A percentile compares a stretch with the other conserved stretches of the same genome.
Evolutionary conservation across 495 filamentous ascomycete genomes (phyloP).

Genomic region (Neurospora terricola): DNA sequence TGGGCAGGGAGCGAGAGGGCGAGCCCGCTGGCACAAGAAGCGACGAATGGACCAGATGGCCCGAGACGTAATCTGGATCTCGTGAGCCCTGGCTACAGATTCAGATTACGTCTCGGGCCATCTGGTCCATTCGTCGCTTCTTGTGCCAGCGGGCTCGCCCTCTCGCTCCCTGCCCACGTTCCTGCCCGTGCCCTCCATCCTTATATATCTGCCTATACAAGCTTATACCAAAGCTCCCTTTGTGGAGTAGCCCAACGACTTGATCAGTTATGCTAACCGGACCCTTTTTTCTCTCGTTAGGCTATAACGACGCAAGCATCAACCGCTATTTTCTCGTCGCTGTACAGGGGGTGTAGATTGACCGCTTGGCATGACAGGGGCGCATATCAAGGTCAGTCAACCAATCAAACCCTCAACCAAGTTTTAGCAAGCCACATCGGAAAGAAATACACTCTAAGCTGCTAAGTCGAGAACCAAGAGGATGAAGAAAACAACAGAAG

Average conservation of each 20-base stretch:
- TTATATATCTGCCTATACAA: neutral
- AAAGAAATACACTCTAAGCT: neutral
- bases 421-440: slow-evolving; percentile 11
- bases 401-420: slow-evolving; percentile 19
- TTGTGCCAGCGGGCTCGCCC: neutral
- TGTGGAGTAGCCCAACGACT: neutral
- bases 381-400: slow-evolving; percentile 18
- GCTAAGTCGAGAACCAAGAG: neutral
- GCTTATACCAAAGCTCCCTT: neutral
- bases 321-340: slow-evolving; percentile 2
- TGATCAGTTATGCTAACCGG: slow-evolving; percentile 11
- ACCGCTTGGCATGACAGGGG: slow-evolving; percentile 24
- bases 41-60: neutral
- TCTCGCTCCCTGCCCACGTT: neutral
- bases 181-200: neutral
- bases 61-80: neutral
- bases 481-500: neutral
- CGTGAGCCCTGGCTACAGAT: neutral
- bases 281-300: slow-evolving; percentile 3
- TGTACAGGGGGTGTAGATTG: slow-evolving; percentile 17
- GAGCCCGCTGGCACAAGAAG: neutral
- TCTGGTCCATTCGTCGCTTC: neutral
- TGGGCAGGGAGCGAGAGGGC: neutral
- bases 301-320: slow-evolving; percentile 1
- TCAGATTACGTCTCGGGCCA: neutral